phyloP scores from a whole-genome alignment of 2,329 filamentous ascomycete species.

The Exophiala oligosperma region DNA sequence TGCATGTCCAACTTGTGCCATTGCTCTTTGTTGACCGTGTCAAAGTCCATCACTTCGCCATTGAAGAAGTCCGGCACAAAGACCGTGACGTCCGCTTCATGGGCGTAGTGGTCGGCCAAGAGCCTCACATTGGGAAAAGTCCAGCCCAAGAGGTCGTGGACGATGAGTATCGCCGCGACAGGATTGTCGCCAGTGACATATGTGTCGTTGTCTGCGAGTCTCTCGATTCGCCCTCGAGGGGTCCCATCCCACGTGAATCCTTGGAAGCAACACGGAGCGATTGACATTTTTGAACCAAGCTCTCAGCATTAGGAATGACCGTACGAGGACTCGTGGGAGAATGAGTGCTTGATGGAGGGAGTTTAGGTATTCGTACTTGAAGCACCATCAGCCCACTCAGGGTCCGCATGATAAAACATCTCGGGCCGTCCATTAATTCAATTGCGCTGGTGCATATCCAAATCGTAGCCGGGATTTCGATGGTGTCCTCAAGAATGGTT shows the following conservation, averaged over 20 bases:
- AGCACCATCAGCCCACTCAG: too few species aligned
- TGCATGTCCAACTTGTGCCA: constrained; percentile 39
- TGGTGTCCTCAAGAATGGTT: too few species aligned
- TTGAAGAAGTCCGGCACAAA: constrained; percentile 45
- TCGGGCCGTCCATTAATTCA: too few species aligned
- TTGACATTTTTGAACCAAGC: constrained; percentile 1
- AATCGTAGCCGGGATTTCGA: too few species aligned
- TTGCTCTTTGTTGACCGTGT: constrained; percentile 39
- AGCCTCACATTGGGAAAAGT: constrained; percentile 46
- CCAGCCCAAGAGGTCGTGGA: constrained; percentile 51
- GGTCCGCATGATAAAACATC: too few species aligned
- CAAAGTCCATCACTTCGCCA: constrained; percentile 42
- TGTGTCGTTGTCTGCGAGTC: constrained; percentile 38
- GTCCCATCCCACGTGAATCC: constrained; percentile 27
- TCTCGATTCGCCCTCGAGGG: constrained; percentile 36
- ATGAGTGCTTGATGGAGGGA: too few species aligned
- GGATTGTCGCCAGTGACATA: constrained; percentile 43
- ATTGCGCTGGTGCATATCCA: too few species aligned
- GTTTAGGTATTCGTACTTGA: too few species aligned
- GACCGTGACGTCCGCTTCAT: constrained; percentile 44
- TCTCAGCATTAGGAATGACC: too few species aligned
- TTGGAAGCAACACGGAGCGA: constrained; percentile 39
- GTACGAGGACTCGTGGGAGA: too few species aligned
- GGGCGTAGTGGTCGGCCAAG: constrained; percentile 49
- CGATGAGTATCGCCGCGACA: constrained; percentile 45